Percentiles rank a stretch among this genome's conserved stretches.
phyloP scores from a whole-genome alignment of 768 basidiomycete genomes.

The Pleurotus sapidus region DNA sequence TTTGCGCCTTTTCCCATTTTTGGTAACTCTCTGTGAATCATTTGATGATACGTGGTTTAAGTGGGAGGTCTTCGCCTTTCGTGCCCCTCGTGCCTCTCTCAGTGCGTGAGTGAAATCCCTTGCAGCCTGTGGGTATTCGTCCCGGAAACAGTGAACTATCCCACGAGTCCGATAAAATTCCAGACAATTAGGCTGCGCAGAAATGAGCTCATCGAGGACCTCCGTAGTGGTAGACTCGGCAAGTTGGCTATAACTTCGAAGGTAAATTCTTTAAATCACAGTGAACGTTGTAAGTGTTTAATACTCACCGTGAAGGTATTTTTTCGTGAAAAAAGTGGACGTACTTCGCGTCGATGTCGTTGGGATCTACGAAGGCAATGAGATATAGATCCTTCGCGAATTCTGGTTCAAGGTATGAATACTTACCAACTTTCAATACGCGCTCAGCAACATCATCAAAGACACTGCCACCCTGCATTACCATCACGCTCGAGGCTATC shows the following conservation, averaged over 20 bases:
- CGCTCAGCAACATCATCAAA: slow-evolving; percentile 91
- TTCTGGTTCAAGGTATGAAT: background rate
- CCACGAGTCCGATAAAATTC: slow-evolving; percentile 90
- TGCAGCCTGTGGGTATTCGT: slow-evolving; percentile 71
- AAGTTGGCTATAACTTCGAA: slow-evolving; percentile 56
- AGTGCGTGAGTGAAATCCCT: slow-evolving; percentile 83
- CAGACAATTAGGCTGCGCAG: slow-evolving; percentile 66
- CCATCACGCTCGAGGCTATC: slow-evolving; percentile 90
- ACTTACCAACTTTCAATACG: slow-evolving; percentile 63
- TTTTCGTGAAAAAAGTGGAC: slow-evolving; percentile 96
- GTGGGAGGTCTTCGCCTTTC: slow-evolving; percentile 63
- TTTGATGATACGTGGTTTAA: slow-evolving; percentile 21
- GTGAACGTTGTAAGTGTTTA: background rate
- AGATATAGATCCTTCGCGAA: background rate
- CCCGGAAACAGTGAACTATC: slow-evolving; percentile 85
- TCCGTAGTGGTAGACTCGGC: slow-evolving; percentile 80
- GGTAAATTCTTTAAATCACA: slow-evolving; percentile 11
- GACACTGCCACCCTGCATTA: slow-evolving; percentile 92
- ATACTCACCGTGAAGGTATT: slow-evolving; percentile 80
- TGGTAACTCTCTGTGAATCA: slow-evolving; percentile 32
- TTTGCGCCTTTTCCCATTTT: slow-evolving; percentile 55
- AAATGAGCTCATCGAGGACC: slow-evolving; percentile 79
- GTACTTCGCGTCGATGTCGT: slow-evolving; percentile 77
- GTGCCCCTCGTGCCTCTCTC: slow-evolving; percentile 68
- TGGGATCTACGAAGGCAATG: slow-evolving; percentile 50